Conservation (phyloP, 768 basidiomycete species). For the Russula ochroleuca region DNA sequence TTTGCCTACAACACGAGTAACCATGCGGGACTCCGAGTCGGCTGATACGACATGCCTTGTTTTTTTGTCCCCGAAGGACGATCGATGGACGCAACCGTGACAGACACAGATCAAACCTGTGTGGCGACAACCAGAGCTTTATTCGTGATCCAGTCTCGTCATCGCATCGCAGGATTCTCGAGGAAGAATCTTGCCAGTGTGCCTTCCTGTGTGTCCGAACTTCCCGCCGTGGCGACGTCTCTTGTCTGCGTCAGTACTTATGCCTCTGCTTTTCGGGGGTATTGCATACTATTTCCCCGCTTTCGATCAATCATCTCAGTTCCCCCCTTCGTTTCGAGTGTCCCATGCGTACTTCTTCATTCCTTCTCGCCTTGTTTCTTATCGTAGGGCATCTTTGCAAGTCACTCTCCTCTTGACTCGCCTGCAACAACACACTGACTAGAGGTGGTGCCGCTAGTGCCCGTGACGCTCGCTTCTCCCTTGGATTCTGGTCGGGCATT, state of each 20-base stretch:
- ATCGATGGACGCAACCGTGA: not conserved
- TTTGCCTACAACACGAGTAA: not conserved
- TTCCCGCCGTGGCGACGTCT: too few relatives aligned
- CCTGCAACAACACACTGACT: not conserved
- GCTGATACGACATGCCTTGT: too few relatives aligned
- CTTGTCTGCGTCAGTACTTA: conserved; percentile 12
- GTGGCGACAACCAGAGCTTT: not conserved
- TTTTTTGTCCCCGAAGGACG: too few relatives aligned
- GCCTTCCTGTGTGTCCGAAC: not conserved
- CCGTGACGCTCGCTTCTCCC: conserved; percentile 1
- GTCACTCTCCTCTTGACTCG: not conserved
- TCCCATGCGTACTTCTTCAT: not conserved
- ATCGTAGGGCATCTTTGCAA: conserved; percentile 1
- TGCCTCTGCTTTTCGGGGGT: not conserved
- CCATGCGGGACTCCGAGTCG: too few relatives aligned
- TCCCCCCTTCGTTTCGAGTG: not conserved
- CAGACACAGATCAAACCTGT: not conserved
- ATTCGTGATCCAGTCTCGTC: not conserved
- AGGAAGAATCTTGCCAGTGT: not conserved
- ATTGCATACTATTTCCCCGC: not conserved
- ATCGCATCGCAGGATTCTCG: too few relatives aligned
- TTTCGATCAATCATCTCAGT: not conserved
- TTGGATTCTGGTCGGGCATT: not conserved
- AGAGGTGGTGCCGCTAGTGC: not conserved
- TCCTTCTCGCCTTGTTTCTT: not conserved